Evolutionary conservation across 2,329 filamentous ascomycete genomes (phyloP), one percentile per base, ranked within the genome.

Genomic region (Calonectria multiphialidica): DNA sequence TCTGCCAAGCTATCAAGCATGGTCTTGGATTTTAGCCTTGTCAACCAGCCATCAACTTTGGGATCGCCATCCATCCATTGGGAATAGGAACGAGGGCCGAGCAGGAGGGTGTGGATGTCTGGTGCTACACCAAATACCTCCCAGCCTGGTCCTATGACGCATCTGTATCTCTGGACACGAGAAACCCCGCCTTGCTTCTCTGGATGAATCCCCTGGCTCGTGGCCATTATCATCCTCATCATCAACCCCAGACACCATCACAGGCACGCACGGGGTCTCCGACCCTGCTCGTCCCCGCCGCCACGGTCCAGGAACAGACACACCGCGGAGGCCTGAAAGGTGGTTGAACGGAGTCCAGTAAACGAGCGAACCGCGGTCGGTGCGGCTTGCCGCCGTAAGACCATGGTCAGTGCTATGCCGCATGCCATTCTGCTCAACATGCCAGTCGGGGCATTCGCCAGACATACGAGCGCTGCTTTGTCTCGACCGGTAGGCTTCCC

Each of bases 251-350:
- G 30, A 40, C 50, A 70, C 68, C 55, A 61, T 57, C 33, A 28
- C 55, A 45, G 37, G 44, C 37, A 42, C 63, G 70, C 68, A 78
- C 77, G 77, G 77, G 42, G 75, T 76, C 63, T 23, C 77, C 75
- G 75, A 69, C 64, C 73, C 53, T 76, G 69, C 70, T 55, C 61
- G 37, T 55, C 68, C 57, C 69, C 67, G 68, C 66, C 57, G 57
- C 49, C 57, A 68, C 65, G 37, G 63, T 28, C 23, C 47, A 68
- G 47, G 65, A 65, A 53, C 65, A 68, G 70, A 53, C 70, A 72
- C 70, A 57, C 15, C 35, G 45, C 55, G 63, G 63, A 44, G 69
- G 45, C 69, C 23, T 42, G 63, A 55, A 66, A 53, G 12, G 33
- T 47, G 45, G 44, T 66, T 45, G 37, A 70, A 70, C 25, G 49